Evolutionary conservation across 2,329 filamentous ascomycete genomes (phyloP), one percentile per base, ranked within the genome.

Genomic region (Neurospora crassa): DNA sequence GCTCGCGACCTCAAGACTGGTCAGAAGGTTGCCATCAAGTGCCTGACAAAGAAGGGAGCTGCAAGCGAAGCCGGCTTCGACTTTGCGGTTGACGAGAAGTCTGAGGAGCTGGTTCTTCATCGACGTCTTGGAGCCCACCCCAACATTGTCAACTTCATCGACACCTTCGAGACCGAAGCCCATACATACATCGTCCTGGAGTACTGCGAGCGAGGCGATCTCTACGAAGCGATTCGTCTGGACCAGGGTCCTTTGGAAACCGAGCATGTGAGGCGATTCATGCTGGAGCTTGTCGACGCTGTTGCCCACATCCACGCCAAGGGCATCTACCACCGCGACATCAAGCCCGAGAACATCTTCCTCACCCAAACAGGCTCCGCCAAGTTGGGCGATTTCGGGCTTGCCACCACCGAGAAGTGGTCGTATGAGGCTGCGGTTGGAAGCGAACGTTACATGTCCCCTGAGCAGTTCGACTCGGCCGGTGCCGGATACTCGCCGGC

Each of bases 281-380:
- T 99, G 96, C 85, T 97, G 72, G 90, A 99, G 83, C 89, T 99
- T 42, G 88, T 99, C 70, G 91, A 92, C 79, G 93, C 95, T 69
- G 92, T 99, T 68, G 90, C 92, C 74, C 94, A 93, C 82, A 93
- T 97, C 82, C 96, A 99, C 81, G 87, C 88, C 74, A 94, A 94
- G 81, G 94, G 93, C 75, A 89, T 98, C 79, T 97, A 94, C 81
- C 96, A 99, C 80, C 92, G 96, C 73, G 96, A 99, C 81, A 97
- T 99, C 88, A 99, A 99, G 84, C 96, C 96, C 0, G 96, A 99
- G 86, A 99, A 99, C 85, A 97, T 99, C 81, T 98, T 99, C 81
- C 86, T 99, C 74, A 92, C 90, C 72, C 88, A 94, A 73, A 88
- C 91, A 76, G 95, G 95, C 70, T 87, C 91, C 47, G 92, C 98